A percentile compares a stretch with the other conserved stretches of the same genome.
Evolutionary conservation across 2,329 filamentous ascomycete genomes (phyloP).

Genomic region (Arthrobotrys sphaeroides): DNA sequence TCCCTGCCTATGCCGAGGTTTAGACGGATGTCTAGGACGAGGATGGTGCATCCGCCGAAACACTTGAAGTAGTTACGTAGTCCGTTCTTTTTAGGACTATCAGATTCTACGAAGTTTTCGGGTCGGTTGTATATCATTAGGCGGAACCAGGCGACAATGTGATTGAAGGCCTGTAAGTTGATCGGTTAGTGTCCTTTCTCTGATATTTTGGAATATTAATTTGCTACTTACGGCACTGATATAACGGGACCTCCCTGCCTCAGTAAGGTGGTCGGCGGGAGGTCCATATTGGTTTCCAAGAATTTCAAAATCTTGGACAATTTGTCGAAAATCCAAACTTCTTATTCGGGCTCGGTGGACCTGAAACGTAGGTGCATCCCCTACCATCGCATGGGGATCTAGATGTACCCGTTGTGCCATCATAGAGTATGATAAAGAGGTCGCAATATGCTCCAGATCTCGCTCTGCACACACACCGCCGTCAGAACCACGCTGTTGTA

Average conservation of each 20-base stretch:
- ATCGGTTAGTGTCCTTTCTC: neutral
- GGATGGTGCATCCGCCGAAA: conserved; percentile 51
- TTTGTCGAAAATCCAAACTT: conserved; percentile 25
- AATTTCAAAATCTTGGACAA: conserved; percentile 48
- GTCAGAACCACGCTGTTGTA: no score
- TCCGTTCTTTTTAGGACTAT: conserved; percentile 28
- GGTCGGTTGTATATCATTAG: conserved; percentile 51
- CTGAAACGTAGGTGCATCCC: conserved; percentile 47
- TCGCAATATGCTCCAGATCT: conserved; percentile 45
- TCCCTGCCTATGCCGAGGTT: conserved; percentile 48
- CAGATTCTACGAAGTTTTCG: conserved; percentile 34
- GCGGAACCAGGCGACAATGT: conserved; percentile 44
- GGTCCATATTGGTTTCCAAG: conserved; percentile 49
- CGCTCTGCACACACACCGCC: no score
- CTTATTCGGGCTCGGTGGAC: conserved; percentile 43
- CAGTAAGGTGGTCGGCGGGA: conserved; percentile 38
- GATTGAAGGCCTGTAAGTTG: conserved; percentile 32
- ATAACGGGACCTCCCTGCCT: conserved; percentile 40
- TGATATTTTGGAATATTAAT: neutral
- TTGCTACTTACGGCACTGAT: conserved; percentile 26
- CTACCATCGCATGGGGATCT: conserved; percentile 49
- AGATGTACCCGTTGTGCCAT: conserved; percentile 51
- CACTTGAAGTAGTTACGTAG: conserved; percentile 51
- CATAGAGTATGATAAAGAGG: conserved; percentile 44
- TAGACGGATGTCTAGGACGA: conserved; percentile 42